Base-by-base conservation (phyloP, 257 asterid species). In the Rehmannia glutinosa region DNA sequence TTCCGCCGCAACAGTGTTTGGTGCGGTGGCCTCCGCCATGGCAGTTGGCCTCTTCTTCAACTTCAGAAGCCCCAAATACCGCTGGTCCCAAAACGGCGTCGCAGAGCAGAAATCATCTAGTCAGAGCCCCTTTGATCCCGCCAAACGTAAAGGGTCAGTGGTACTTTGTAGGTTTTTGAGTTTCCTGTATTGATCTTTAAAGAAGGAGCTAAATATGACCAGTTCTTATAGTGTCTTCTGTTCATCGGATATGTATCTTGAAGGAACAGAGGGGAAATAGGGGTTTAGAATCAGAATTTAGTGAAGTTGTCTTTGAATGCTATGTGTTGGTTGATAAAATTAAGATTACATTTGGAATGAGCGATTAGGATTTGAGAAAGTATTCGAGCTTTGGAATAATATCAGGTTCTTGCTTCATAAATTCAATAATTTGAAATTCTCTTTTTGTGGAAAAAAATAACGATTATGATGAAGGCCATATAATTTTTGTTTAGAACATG, bases 121-220 rank as follows among this genome's bases (percentile, higher is more conserved):
- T 11, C 80, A 8, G 73, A 73, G 72, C 79, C 98, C 98, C 17
- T 89, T 80, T 35, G 95, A 91, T 81, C 83, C 94, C 58, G 63
- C 85, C 4, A 91, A 87, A 72, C 81, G 98, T 21, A 70, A 77
- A 78, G 95, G 96, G 96, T 91, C 15, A 50, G 92, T 70, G 0
- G 0, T n/a, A 8, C 54, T 62, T 53, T 24, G 8, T 43, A 12
- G 4, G 3, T 32, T 55, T 2, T 57, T 4, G 45, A 49, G n/a
- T 35, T 39, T 46, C 12, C 56, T 58, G 0, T 9, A 23, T 72
- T 38, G 8, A 23, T 28, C n/a, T 58, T 10, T 33, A 16, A 20
- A 32, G 28, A n/a, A n/a, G n/a, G n/a, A n/a, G n/a, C n/a, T n/a
- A n/a, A n/a, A n/a, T n/a, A n/a, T n/a, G n/a, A n/a, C n/a, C n/a